These are phyloP conservation scores for Penstemon davidsonii DNA, from an alignment of 257 asterid species.

Conservation along the genomic window DNA sequence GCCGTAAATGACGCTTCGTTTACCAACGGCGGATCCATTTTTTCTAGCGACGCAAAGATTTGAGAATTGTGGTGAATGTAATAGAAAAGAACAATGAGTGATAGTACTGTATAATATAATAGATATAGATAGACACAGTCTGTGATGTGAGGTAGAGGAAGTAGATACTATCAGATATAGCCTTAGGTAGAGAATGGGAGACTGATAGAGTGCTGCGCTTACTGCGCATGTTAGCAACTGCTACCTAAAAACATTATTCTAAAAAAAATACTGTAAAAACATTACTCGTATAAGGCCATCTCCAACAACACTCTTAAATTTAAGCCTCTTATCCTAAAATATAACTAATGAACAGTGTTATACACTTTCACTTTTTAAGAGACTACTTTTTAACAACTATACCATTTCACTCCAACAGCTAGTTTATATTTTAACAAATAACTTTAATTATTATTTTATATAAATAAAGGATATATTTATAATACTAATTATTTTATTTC, in stretches of 20 bases:
- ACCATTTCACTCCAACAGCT: too few relatives aligned
- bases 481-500: too few relatives aligned
- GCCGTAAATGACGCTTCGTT: constrained; percentile 73
- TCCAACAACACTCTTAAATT: too few relatives aligned
- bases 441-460: too few relatives aligned
- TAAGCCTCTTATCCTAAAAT: too few relatives aligned
- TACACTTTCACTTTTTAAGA: too few relatives aligned
- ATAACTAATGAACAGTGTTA: too few relatives aligned
- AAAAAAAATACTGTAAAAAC: too few relatives aligned
- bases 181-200: not conserved
- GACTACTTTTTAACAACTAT: too few relatives aligned
- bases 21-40: constrained; percentile 84
- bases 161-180: constrained; percentile 18
- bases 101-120: constrained; percentile 18
- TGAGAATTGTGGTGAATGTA: constrained; percentile 18
- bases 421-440: too few relatives aligned
- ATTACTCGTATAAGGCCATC: too few relatives aligned
- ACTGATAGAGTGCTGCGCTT: constrained; percentile 27
- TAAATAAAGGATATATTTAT: too few relatives aligned
- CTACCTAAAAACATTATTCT: not conserved
- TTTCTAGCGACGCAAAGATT: constrained; percentile 21
- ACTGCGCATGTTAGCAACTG: constrained; percentile 35
- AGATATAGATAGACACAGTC: constrained; percentile 29
- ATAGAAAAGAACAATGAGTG: constrained; percentile 33
- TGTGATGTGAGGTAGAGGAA: constrained; percentile 48